phyloP scores from a whole-genome alignment of 2,329 filamentous ascomycete species.

The Amesomyces nigricolor region DNA sequence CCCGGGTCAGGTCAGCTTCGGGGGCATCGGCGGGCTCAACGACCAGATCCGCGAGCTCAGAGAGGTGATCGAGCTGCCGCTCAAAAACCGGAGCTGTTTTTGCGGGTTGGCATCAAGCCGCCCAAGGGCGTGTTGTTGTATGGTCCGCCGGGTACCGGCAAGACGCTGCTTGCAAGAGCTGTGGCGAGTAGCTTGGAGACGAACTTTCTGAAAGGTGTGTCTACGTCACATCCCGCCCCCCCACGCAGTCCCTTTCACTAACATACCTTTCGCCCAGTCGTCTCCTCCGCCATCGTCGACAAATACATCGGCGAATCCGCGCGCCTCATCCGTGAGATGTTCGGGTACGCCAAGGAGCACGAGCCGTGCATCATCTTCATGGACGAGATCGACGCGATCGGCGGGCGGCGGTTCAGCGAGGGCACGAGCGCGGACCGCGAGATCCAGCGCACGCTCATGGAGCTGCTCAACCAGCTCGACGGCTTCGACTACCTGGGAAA shows the following conservation, averaged over 20 bases:
- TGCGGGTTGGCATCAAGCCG: slow-evolving; percentile 96
- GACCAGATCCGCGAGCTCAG: slow-evolving; percentile 96
- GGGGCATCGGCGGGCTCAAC: slow-evolving; percentile 93
- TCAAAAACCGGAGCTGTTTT: slow-evolving; percentile 97
- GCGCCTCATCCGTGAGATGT: slow-evolving; percentile 97
- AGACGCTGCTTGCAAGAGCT: slow-evolving; percentile 88
- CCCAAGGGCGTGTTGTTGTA: slow-evolving; percentile 96
- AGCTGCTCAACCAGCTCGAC: slow-evolving; percentile 95
- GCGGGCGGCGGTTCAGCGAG: slow-evolving; percentile 92
- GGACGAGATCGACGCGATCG: slow-evolving; percentile 99
- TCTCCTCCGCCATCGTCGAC: slow-evolving; percentile 97
- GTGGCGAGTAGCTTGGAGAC: slow-evolving; percentile 96
- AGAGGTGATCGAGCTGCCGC: slow-evolving; percentile 93
- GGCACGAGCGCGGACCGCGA: slow-evolving; percentile 96
- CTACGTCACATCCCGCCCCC: background rate
- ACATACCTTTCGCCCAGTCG: slow-evolving; percentile 55
- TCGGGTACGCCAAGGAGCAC: slow-evolving; percentile 98
- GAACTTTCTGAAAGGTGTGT: slow-evolving; percentile 90
- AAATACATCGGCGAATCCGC: slow-evolving; percentile 99
- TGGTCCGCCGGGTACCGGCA: slow-evolving; percentile 92
- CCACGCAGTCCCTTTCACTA: background rate
- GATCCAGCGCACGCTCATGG: slow-evolving; percentile 97
- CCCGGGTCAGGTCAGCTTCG: slow-evolving; percentile 95
- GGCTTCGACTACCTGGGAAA: slow-evolving; percentile 99
- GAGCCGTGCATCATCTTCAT: slow-evolving; percentile 99